Evolutionary conservation across 225 moss, liverwort and hornwort species (phyloP), one percentile per base, ranked within the genome.

Genomic region (Climacium dendroides): DNA sequence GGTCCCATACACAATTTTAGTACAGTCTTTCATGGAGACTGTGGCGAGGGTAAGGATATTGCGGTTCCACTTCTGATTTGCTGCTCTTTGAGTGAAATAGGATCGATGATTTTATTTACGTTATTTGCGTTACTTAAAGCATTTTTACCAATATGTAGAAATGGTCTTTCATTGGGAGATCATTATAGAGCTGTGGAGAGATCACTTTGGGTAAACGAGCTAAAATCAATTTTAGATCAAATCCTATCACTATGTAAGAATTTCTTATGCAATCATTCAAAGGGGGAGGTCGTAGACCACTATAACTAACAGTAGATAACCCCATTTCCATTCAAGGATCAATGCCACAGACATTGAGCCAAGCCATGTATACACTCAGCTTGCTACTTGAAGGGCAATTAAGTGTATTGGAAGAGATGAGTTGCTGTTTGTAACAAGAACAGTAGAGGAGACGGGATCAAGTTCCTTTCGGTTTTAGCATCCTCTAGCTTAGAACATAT

Each of bases 1-100:
- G 83, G 90, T 93, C 61, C 90, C 94, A 9, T 94, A 92, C 71
- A 94, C 94, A 63, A 94, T 94, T 74, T 77, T 94, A 74, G 88
- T 94, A 34, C 88, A 89, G 83, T 87, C 94, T 45, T 91, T 86
- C 85, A 94, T 94, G 93, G 88, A 94, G 70, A 87, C 81, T 78
- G 89, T 78, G 59, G 81, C 87, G 69, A 90, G 88, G 89, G 93
- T 93, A 88, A 87, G 92, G 43, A 53, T 74, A 55, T 85, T 81
- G 54, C 61, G 84, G 39, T 64, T 81, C 43, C 77, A 37, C 52
- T 78, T 23, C 52, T 77, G 48, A 39, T 81, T 73, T 85, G 25
- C 75, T 90, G 62, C 66, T 83, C 28, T 89, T 87, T 66, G 63
- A 77, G 55, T 39, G 78, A 79, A 60, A 60, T 13, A 47, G n/a